Conservation (phyloP, 169 alveolate species). For the Ichthyophthirius multifiliis region DNA sequence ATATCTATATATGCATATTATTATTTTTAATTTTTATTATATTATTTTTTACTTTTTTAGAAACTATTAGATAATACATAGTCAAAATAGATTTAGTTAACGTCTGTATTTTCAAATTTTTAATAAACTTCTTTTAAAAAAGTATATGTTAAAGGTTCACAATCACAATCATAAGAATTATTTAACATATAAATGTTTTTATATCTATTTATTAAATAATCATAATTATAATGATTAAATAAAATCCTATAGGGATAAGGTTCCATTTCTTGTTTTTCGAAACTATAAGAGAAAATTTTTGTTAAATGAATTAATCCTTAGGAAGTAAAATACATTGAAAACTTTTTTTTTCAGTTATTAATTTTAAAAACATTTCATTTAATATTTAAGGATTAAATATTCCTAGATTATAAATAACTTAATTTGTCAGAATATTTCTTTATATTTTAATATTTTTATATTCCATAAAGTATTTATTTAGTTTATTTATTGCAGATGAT, state of each 20-base stretch:
- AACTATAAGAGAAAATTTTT: background rate
- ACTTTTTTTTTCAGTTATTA: background rate
- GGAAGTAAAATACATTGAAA: background rate
- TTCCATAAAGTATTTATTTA: background rate
- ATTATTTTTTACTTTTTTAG: background rate
- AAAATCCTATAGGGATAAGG: slow-evolving; percentile 8
- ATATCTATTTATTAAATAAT: background rate
- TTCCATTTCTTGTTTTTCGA: background rate
- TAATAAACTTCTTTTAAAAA: slow-evolving; percentile 7
- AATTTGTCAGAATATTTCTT: background rate
- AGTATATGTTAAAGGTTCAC: background rate
- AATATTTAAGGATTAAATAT: background rate
- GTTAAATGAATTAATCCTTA: background rate
- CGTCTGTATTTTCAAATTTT: background rate
- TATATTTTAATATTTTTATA: background rate
- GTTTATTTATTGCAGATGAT: background rate
- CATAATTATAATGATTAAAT: background rate
- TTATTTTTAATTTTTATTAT: background rate
- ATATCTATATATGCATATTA: background rate
- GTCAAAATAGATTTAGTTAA: background rate
- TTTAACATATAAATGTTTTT: background rate
- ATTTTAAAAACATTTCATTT: background rate
- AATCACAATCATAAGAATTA: background rate
- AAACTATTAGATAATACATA: background rate
- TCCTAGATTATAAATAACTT: background rate